Conservation (phyloP, 2,329 filamentous ascomycete genomes). For the Paecilomyces dactylethromorphus region DNA sequence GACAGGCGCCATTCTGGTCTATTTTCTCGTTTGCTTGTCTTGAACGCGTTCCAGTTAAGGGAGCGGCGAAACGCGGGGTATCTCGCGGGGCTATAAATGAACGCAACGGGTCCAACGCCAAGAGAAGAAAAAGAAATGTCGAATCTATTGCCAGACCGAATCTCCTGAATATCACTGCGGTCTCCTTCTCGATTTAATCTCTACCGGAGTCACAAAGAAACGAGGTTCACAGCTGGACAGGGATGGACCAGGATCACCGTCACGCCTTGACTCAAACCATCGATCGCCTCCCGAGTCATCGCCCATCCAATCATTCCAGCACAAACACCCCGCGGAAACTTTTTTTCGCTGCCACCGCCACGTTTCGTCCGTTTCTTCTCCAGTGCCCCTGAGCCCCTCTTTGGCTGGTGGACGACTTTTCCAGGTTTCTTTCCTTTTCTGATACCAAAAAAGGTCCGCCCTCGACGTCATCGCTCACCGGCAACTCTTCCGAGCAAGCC, state of each 20-base stretch:
- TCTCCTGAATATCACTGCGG: not conserved
- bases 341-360: not conserved
- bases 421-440: too few species aligned
- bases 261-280: not conserved
- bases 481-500: not conserved
- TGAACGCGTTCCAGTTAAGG: not conserved
- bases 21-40: not conserved
- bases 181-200: not conserved
- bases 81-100: not conserved
- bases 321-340: not conserved
- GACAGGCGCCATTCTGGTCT: conserved; percentile 31
- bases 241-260: not conserved
- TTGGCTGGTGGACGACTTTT: not conserved
- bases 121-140: not conserved
- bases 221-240: not conserved
- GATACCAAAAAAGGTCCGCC: not conserved
- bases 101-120: not conserved
- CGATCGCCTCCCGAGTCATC: not conserved
- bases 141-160: too few species aligned
- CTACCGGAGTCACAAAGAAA: not conserved
- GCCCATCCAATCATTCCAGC: not conserved
- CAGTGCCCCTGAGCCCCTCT: not conserved
- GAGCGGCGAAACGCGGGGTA: not conserved
- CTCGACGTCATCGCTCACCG: not conserved
- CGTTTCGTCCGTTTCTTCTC: not conserved